phyloP scores from a whole-genome alignment of 495 filamentous ascomycete species.

The Penicillium manginii region DNA sequence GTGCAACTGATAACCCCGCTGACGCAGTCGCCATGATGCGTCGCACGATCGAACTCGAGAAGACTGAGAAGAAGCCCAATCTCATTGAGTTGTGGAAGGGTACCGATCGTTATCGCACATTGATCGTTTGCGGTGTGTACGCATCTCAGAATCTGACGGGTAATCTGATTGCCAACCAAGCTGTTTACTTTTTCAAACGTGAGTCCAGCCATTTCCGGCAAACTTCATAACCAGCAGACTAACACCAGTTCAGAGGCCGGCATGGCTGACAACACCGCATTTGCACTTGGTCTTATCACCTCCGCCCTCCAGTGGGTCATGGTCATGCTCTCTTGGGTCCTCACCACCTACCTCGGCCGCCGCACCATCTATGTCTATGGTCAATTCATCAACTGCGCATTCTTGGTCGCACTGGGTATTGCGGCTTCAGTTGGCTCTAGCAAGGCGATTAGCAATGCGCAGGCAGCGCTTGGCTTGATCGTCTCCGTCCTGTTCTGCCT shows the following conservation, averaged over 20 bases:
- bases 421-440: slow-evolving; percentile 42
- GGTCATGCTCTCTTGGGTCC: slow-evolving; percentile 50
- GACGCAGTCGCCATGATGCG: slow-evolving; percentile 66
- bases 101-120: slow-evolving; percentile 32
- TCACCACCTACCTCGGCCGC: slow-evolving; percentile 1
- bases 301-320: slow-evolving; percentile 51
- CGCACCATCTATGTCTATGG: slow-evolving; percentile 1
- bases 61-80: slow-evolving; percentile 48
- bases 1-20: slow-evolving; percentile 27
- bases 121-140: slow-evolving; percentile 36
- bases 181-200: slow-evolving; percentile 35
- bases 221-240: slow-evolving; percentile 23
- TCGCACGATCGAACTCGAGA: slow-evolving; percentile 68
- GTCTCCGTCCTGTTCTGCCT: slow-evolving; percentile 58
- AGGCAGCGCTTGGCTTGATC: slow-evolving; percentile 59
- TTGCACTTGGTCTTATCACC: neutral
- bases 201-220: slow-evolving; percentile 22
- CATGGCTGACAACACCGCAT: slow-evolving; percentile 22
- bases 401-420: slow-evolving; percentile 51
- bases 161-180: slow-evolving; percentile 34
- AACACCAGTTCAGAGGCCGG: slow-evolving; percentile 34
- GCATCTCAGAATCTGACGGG: slow-evolving; percentile 34
- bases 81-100: slow-evolving; percentile 31
- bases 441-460: slow-evolving; percentile 43
- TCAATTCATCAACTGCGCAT: slow-evolving; percentile 37